Conservation (phyloP, 768 basidiomycete species). For the Mycena albidolilacea region DNA sequence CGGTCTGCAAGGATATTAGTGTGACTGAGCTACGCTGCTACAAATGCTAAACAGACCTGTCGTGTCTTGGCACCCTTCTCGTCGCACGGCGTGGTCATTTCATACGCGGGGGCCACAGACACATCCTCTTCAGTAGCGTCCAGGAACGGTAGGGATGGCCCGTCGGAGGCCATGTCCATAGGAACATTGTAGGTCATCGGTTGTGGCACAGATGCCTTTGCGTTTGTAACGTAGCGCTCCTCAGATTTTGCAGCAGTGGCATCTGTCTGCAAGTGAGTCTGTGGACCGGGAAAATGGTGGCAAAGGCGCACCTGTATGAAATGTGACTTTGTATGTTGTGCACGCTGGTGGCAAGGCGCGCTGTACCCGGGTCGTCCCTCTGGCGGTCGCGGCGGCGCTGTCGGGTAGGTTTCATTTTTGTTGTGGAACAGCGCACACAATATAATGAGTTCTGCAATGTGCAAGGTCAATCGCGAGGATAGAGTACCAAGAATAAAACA, state of each 20-base stretch:
- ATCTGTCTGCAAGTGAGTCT: background rate
- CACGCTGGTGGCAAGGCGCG: constrained; percentile 13
- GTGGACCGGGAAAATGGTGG: background rate
- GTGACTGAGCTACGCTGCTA: background rate
- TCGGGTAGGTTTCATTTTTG: too few species aligned
- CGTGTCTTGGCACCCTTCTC: constrained; percentile 5
- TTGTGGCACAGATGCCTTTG: background rate
- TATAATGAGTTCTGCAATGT: too few species aligned
- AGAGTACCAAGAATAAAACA: too few species aligned
- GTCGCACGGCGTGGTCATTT: background rate
- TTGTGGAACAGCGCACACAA: too few species aligned
- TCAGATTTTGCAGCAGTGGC: background rate
- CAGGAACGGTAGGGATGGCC: constrained; percentile 1
- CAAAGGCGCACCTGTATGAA: constrained; percentile 12
- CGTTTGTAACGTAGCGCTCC: background rate
- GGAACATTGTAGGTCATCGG: background rate
- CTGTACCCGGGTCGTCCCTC: too few species aligned
- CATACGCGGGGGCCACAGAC: background rate
- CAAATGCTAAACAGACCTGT: background rate
- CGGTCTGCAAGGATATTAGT: constrained; percentile 16
- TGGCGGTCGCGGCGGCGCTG: too few species aligned
- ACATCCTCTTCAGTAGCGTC: constrained; percentile 8
- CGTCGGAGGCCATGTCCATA: background rate
- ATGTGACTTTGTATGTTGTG: constrained; percentile 8
- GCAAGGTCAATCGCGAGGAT: too few species aligned